Evolutionary conservation across 164 flowering plant genomes (phyloP), one percentile per base, ranked within the genome.

Genomic region (Sedum album): DNA sequence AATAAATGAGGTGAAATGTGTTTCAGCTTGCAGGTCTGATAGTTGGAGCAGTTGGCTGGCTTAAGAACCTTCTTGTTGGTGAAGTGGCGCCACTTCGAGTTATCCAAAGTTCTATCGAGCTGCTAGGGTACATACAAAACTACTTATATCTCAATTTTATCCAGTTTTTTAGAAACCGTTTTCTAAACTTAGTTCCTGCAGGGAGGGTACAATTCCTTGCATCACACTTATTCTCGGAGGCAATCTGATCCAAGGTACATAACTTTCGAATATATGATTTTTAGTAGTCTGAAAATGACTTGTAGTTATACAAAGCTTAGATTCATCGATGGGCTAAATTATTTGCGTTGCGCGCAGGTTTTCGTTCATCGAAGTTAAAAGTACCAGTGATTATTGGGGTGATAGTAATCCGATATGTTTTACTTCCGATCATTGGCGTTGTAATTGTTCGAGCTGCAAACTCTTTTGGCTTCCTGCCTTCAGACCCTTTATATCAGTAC

Each of bases 221-320:
- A 88, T 87, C 75, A 92, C 90, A 28, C 93, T 95, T 35, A 91
- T 95, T 42, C 83, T 92, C 2, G 97, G 99, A 61, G 99, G 94
- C 74, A 95, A 95, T 76, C 92, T 95, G 33, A 79, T 77, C 35
- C 85, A 83, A 82, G 99, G 98, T 91, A 80, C 55, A 18, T 4
- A 6, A 14, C 46, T 7, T 0, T n/a, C 4, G 30, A 25, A 35
- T 57, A 64, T 6, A 18, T 63, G 41, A 33, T 18, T 33, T 23
- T 55, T 55, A 25, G 15, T 55, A 4, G 25, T 49, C 55, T 49
- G 55, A 49, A 55, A 55, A 2, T 23, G 8, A 5, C 60, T 55
- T 55, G 60, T 13, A 55, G 31, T 55, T 2, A 21, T 4, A 55
- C 25, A 21, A 23, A 44, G 15, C 48, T 39, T 39, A 39, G 13